Percentiles rank a stretch among this genome's conserved stretches.
Evolutionary conservation across 306 rosid species (phyloP).

Genomic region (Pterocarpus macrocarpus): DNA sequence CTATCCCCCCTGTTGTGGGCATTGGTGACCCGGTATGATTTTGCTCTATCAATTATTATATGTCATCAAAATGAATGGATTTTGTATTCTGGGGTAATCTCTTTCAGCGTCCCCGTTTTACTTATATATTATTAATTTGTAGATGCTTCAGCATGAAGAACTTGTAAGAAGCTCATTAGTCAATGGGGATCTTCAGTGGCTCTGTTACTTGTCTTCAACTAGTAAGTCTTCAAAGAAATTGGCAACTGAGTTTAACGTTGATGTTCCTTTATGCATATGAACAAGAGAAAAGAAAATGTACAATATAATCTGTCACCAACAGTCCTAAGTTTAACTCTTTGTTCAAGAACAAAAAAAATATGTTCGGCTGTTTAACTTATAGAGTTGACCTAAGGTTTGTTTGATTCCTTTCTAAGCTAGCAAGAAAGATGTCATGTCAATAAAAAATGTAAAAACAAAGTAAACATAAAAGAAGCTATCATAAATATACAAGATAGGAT

Average conservation of each 20-base stretch:
- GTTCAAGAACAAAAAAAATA: neutral
- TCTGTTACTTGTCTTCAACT: conserved; percentile 87
- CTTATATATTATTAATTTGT: conserved; percentile 35
- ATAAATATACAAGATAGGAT: conserved; percentile 8
- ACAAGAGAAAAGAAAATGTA: neutral
- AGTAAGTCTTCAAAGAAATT: conserved; percentile 60
- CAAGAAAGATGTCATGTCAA: neutral
- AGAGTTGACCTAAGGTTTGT: conserved; percentile 6
- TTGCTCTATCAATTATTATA: neutral
- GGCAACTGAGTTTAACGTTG: conserved; percentile 2
- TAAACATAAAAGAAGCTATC: neutral
- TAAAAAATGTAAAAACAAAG: too few relatives aligned
- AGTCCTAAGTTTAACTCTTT: neutral
- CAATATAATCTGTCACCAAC: conserved; percentile 5
- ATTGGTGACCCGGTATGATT: conserved; percentile 81
- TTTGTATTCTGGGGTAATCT: conserved; percentile 31
- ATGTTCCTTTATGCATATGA: conserved; percentile 11
- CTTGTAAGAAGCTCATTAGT: conserved; percentile 63
- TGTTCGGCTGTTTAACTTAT: conserved; percentile 11
- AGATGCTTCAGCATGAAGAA: conserved; percentile 80
- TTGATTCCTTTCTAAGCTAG: conserved; percentile 6
- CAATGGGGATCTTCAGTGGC: conserved; percentile 74
- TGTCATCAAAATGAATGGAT: neutral
- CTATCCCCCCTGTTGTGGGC: conserved; percentile 70
- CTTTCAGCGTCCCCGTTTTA: conserved; percentile 23